phyloP scores from a whole-genome alignment of 495 filamentous ascomycete genomes.

The Neurospora pannonica region DNA sequence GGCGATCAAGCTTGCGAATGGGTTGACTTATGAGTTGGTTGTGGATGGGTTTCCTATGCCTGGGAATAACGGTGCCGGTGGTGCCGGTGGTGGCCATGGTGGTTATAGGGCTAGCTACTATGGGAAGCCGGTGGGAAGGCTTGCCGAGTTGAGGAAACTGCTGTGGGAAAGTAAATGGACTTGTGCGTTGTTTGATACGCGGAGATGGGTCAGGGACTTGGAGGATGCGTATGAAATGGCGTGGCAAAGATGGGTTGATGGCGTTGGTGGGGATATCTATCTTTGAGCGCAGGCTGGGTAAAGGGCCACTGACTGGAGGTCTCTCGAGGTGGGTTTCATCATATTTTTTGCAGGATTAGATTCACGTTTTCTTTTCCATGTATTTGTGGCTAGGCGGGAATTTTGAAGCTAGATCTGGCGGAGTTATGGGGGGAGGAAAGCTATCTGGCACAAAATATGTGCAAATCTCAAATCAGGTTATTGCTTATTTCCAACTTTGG shows the following conservation, averaged over 20 bases:
- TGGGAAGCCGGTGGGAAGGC: constrained; percentile 53
- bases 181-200: constrained; percentile 84
- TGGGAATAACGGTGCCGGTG: background rate
- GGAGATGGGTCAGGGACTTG: constrained; percentile 83
- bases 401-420: background rate
- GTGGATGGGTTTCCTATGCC: background rate
- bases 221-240: constrained; percentile 82
- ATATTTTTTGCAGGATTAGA: background rate
- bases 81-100: background rate
- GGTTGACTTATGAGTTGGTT: constrained; percentile 47
- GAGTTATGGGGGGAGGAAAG: background rate
- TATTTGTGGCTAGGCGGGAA: background rate
- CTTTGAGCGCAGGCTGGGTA: constrained; percentile 25
- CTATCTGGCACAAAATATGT: background rate
- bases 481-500: background rate
- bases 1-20: constrained; percentile 62
- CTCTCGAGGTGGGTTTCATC: background rate
- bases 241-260: constrained; percentile 79
- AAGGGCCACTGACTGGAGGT: background rate
- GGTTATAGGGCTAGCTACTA: constrained; percentile 11
- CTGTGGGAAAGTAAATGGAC: constrained; percentile 74
- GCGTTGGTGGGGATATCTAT: constrained; percentile 85
- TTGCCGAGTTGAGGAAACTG: constrained; percentile 67
- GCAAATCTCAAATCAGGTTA: background rate
- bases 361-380: background rate